Percentiles rank a stretch among this genome's conserved stretches.
phyloP scores from a whole-genome alignment of 176 grass and related monocot species.

The Pharus latifolius region DNA sequence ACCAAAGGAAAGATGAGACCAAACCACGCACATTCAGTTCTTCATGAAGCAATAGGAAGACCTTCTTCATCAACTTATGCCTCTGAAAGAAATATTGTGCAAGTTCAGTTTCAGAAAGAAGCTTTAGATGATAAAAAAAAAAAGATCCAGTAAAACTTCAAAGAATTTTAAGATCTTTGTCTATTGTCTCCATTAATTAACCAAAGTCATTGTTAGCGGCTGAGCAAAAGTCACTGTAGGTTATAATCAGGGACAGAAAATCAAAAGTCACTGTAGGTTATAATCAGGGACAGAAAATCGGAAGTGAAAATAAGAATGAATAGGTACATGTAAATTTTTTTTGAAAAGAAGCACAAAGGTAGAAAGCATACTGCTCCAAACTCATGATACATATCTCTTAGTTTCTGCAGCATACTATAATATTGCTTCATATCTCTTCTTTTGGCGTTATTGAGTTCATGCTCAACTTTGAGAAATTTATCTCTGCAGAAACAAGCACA shows the following conservation, averaged over 20 bases:
- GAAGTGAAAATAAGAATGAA: not conserved
- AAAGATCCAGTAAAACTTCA: slow-evolving; percentile 3
- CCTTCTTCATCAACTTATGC: slow-evolving; percentile 83
- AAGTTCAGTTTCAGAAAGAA: slow-evolving; percentile 14
- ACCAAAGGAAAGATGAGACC: not conserved
- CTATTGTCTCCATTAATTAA: not conserved
- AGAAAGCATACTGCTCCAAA: slow-evolving; percentile 50
- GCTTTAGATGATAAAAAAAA: not conserved
- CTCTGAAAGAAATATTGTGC: slow-evolving; percentile 42
- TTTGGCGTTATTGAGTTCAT: slow-evolving; percentile 61
- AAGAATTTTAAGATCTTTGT: not conserved
- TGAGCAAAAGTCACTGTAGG: not conserved
- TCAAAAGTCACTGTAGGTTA: no score
- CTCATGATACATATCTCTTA: slow-evolving; percentile 65
- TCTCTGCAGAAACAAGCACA: slow-evolving; percentile 25
- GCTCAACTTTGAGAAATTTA: slow-evolving; percentile 47
- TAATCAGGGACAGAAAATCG: not conserved
- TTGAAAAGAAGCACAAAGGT: no score
- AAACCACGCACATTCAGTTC: slow-evolving; percentile 52
- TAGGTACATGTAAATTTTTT: slow-evolving; percentile 11
- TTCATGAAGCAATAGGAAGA: slow-evolving; percentile 80
- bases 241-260: not conserved
- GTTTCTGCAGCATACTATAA: slow-evolving; percentile 46
- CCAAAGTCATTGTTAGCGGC: not conserved
- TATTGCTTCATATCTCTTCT: slow-evolving; percentile 48